Conservation (phyloP, 345 rosid genomes). For the Euphorbia lathyris region DNA sequence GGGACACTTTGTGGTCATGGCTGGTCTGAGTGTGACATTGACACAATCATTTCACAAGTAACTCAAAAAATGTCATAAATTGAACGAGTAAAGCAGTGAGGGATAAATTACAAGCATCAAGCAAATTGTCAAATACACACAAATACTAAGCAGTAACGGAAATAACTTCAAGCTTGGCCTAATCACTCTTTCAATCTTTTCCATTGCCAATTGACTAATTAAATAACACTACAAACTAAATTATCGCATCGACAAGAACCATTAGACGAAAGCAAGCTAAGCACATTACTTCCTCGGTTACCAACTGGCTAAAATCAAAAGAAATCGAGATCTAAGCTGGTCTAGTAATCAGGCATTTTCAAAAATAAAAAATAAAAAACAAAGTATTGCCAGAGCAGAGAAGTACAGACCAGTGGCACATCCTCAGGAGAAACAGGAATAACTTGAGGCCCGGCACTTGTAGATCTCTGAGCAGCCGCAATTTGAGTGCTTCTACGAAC, state of each 20-base stretch:
- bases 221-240: not conserved
- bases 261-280: not conserved
- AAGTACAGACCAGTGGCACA: slow-evolving; percentile 36
- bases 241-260: not conserved
- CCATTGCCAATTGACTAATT: not conserved
- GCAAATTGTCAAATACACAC: not conserved
- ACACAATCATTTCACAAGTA: not conserved
- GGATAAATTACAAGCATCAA: not conserved
- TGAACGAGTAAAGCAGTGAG: not conserved
- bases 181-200: not conserved
- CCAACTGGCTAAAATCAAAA: not conserved
- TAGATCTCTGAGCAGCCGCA: slow-evolving; percentile 45
- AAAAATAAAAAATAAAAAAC: slow-evolving; percentile 2
- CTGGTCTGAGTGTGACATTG: not conserved
- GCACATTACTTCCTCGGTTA: not conserved
- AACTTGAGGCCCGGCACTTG: slow-evolving; percentile 52
- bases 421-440: slow-evolving; percentile 74
- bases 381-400: not conserved
- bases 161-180: not conserved
- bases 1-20: too few relatives aligned
- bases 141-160: not conserved
- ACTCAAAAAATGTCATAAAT: not conserved
- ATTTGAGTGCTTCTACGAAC: slow-evolving; percentile 33
- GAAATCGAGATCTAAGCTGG: not conserved
- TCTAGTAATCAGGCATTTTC: not conserved